Evolutionary conservation across 140 eudicot genomes (phyloP).

Genomic region (Ambrosia hybrid): DNA sequence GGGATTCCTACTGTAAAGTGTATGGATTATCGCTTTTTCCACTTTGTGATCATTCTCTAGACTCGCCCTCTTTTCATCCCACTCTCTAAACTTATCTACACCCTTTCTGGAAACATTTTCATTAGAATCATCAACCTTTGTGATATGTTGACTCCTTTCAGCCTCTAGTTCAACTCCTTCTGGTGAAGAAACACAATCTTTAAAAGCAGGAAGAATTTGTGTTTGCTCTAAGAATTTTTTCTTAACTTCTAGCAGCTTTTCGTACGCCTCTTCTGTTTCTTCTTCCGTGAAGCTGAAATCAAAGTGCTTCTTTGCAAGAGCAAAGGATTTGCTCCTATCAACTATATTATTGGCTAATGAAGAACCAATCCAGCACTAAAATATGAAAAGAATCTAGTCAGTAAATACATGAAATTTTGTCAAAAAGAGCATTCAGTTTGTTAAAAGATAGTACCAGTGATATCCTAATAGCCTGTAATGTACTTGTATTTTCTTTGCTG

Average conservation of each 20-base stretch:
- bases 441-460: conserved; percentile 63
- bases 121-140: neutral
- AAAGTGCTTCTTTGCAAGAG: conserved; percentile 54
- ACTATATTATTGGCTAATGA: conserved; percentile 44
- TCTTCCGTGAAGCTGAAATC: conserved; percentile 51
- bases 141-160: conserved; percentile 14
- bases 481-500: conserved; percentile 37
- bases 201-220: conserved; percentile 12
- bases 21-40: conserved; percentile 1
- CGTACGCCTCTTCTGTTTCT: conserved; percentile 43
- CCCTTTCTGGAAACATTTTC: conserved; percentile 11
- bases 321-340: conserved; percentile 56
- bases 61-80: conserved; percentile 15
- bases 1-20: conserved; percentile 9
- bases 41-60: conserved; percentile 8
- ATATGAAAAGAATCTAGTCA: conserved; percentile 17
- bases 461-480: conserved; percentile 73
- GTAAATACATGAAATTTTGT: conserved; percentile 2
- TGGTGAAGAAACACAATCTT: conserved; percentile 15
- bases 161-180: conserved; percentile 13
- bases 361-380: conserved; percentile 83
- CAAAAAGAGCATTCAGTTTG: neutral
- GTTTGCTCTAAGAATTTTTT: conserved; percentile 41
- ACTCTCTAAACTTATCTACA: conserved; percentile 15
- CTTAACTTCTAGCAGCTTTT: conserved; percentile 42